A percentile compares a stretch with the other conserved stretches of the same genome.
These are phyloP conservation scores for Prunus davidiana DNA, from an alignment of 306 rosid genomes.

Conservation along the genomic window DNA sequence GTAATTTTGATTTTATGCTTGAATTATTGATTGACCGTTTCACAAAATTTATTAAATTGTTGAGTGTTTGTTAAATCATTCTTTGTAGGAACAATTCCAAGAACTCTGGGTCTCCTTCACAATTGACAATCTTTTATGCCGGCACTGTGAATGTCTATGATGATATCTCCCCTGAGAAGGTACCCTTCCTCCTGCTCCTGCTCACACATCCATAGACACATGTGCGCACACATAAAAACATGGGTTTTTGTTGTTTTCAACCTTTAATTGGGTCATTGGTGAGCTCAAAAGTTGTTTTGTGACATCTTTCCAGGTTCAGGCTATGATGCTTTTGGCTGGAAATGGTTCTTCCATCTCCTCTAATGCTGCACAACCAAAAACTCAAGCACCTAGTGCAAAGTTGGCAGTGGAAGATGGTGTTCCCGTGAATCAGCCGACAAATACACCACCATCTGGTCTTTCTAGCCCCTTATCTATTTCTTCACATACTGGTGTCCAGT, in stretches of 20 bases:
- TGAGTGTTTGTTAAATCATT: background rate
- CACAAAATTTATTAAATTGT: background rate
- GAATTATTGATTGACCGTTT: background rate
- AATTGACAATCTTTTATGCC: slow-evolving; percentile 78
- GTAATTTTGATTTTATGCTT: slow-evolving; percentile 34
- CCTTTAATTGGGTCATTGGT: slow-evolving; percentile 6
- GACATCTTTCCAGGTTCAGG: slow-evolving; percentile 66
- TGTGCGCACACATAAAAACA: background rate
- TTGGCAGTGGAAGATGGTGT: slow-evolving; percentile 41
- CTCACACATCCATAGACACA: background rate
- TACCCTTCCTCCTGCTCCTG: slow-evolving; percentile 20
- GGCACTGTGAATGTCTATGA: slow-evolving; percentile 77
- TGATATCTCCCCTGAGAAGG: slow-evolving; percentile 81
- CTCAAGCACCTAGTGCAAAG: slow-evolving; percentile 44
- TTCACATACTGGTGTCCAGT: slow-evolving; percentile 62
- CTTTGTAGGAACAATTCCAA: slow-evolving; percentile 40
- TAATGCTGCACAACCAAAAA: slow-evolving; percentile 42
- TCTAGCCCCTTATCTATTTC: slow-evolving; percentile 82
- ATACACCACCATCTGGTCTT: slow-evolving; percentile 41
- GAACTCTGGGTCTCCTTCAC: slow-evolving; percentile 57
- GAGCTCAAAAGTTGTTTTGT: slow-evolving; percentile 23
- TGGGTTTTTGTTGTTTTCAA: background rate
- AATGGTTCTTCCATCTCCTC: slow-evolving; percentile 39
- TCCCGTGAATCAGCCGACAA: slow-evolving; percentile 43
- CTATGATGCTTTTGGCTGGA: slow-evolving; percentile 80